phyloP scores from a whole-genome alignment of 2,329 filamentous ascomycete species.

The Parastagonospora nodorum region DNA sequence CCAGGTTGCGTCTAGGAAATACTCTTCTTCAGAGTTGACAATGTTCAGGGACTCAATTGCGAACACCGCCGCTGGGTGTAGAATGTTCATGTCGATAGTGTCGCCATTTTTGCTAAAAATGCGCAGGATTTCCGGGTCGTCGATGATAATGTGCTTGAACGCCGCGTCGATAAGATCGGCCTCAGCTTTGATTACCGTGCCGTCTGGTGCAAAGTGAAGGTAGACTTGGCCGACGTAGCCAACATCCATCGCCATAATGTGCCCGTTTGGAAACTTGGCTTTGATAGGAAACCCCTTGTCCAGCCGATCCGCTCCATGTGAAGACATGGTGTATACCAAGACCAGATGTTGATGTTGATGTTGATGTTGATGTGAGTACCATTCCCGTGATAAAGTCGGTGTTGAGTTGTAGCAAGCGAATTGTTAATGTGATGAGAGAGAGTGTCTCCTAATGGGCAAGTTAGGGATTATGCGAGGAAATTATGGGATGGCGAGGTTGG shows the following conservation, averaged over 20 bases:
- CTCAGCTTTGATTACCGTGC: conserved; percentile 2
- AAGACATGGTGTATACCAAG: neutral
- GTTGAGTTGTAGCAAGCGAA: neutral
- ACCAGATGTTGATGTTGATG: neutral
- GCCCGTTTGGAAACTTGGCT: conserved; percentile 3
- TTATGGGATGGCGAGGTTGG: neutral
- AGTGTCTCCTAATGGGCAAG: neutral
- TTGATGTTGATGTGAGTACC: neutral
- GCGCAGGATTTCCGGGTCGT: conserved; percentile 5
- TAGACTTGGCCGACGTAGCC: conserved; percentile 11
- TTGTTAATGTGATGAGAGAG: neutral
- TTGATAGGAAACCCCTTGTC: neutral
- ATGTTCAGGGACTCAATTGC: conserved; percentile 1
- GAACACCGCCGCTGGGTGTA: conserved; percentile 9
- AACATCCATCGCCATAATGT: conserved; percentile 10
- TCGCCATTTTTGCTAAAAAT: conserved; percentile 8
- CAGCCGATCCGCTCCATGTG: too few relatives aligned
- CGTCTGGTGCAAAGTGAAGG: neutral
- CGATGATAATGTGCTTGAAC: conserved; percentile 14
- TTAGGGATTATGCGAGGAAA: neutral
- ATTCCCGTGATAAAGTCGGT: neutral
- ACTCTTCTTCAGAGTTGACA: neutral
- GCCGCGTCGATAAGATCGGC: conserved; percentile 8
- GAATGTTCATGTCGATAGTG: conserved; percentile 4
- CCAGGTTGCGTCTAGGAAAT: neutral